phyloP scores from a whole-genome alignment of 805 yeast genomes.

The Zygosaccharomyces kombuchaensis region DNA sequence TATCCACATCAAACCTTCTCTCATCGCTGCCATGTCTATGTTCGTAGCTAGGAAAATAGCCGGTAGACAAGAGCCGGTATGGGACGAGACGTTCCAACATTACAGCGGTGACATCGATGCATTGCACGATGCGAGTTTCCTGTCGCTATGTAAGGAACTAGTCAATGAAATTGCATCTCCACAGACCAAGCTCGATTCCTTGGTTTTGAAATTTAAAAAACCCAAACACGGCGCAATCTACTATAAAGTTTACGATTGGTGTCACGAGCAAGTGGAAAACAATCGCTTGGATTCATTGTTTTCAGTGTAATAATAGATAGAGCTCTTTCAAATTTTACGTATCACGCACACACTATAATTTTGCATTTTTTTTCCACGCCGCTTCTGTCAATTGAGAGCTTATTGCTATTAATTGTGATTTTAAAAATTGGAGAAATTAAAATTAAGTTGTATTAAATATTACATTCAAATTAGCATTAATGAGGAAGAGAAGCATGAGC shows the following conservation, averaged over 20 bases:
- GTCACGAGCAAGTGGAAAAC: slow-evolving; percentile 13
- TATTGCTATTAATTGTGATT: not conserved
- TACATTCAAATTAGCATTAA: not conserved
- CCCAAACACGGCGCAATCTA: slow-evolving; percentile 21
- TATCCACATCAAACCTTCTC: slow-evolving; percentile 68
- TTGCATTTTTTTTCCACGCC: not conserved
- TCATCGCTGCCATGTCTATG: slow-evolving; percentile 86
- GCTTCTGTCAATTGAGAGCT: not conserved
- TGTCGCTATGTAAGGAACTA: slow-evolving; percentile 23
- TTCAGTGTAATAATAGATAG: slow-evolving; percentile 11
- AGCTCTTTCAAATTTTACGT: not conserved
- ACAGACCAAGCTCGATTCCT: slow-evolving; percentile 27
- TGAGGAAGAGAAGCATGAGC: not conserved
- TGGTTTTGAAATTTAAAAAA: slow-evolving; percentile 24
- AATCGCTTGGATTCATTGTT: slow-evolving; percentile 12
- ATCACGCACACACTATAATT: slow-evolving; percentile 1
- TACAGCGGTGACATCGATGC: slow-evolving; percentile 31
- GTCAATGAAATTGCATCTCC: slow-evolving; percentile 29
- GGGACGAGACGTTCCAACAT: slow-evolving; percentile 26
- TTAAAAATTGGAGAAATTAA: not conserved
- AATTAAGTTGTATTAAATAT: not conserved
- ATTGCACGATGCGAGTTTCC: slow-evolving; percentile 20
- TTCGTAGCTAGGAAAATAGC: slow-evolving; percentile 65
- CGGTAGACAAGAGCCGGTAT: slow-evolving; percentile 17
- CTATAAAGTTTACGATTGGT: slow-evolving; percentile 18